Base-by-base conservation (phyloP, 164 flowering plant species). In the Stephania yunnanensis region DNA sequence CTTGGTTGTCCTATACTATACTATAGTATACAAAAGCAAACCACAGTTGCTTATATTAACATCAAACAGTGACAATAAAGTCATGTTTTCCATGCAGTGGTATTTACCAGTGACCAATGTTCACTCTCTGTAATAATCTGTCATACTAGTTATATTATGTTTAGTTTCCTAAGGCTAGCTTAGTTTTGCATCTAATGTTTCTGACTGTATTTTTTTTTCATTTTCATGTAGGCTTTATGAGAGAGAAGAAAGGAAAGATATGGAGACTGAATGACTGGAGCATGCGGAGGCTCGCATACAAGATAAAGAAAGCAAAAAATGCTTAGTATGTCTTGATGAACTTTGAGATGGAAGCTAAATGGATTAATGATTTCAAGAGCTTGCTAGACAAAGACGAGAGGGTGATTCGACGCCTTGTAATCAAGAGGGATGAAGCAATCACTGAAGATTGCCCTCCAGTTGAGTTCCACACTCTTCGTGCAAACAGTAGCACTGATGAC, bases 331-430 rank as follows among this genome's bases (percentile, higher is more conserved):
- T 25, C 25, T 25, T 25, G 25, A 25, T 25, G 25, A 25, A 25
- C 25, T 25, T 25, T 25, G 25, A 25, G 25, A 25, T 25, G 25
- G 25, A 25, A 25, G 25, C 25, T 25, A 25, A 25, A 25, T 25
- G 25, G 25, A 25, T 25, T 25, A 25, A 25, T 25, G 25, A 25
- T 25, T 25, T 25, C 25, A 25, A 25, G 25, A 25, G 25, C 25
- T 25, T 25, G 25, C 25, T 25, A 25, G 25, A 25, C 25, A 25
- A 25, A 25, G 25, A 25, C 25, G 25, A 25, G 25, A 93, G 98
- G 77, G 86, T 95, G 75, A 93, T 95, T 68, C 87, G 99, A 19
- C 97, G 93, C 85, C 91, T 95, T 20, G 98, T 95, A 73, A 92
- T 92, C 13, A 93, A 93, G 83, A 82, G 85, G 80, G 94, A 93